A percentile compares a stretch with the other conserved stretches of the same genome.
phyloP scores from a whole-genome alignment of 768 basidiomycete species.

The Kwoniella botswanensis region DNA sequence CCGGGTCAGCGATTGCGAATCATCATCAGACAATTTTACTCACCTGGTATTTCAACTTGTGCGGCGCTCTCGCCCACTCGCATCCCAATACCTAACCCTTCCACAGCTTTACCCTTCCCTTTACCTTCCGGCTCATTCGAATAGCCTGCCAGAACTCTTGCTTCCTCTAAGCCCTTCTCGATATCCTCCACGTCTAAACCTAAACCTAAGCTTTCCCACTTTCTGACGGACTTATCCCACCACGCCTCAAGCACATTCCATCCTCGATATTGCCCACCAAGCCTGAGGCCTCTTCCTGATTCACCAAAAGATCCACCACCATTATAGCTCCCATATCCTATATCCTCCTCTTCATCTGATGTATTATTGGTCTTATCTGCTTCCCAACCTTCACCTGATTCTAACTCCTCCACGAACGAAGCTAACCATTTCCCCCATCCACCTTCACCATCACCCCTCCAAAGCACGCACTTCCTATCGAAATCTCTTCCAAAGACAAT shows the following conservation, averaged over 20 bases:
- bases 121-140: slow-evolving; percentile 25
- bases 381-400: slow-evolving; percentile 86
- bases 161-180: slow-evolving; percentile 48
- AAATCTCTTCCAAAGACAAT: slow-evolving; percentile 99
- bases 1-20: not conserved
- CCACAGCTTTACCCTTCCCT: slow-evolving; percentile 31
- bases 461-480: slow-evolving; percentile 95
- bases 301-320: slow-evolving; percentile 69
- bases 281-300: slow-evolving; percentile 70
- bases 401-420: slow-evolving; percentile 87
- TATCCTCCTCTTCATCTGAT: slow-evolving; percentile 57
- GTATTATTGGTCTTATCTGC: slow-evolving; percentile 62
- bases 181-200: slow-evolving; percentile 63
- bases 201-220: slow-evolving; percentile 82
- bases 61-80: slow-evolving; percentile 45
- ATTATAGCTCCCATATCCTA: slow-evolving; percentile 56
- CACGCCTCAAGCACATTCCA: slow-evolving; percentile 93
- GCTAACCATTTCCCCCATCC: slow-evolving; percentile 97
- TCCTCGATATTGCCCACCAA: slow-evolving; percentile 84
- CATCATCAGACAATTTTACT: slow-evolving; percentile 19
- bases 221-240: slow-evolving; percentile 84
- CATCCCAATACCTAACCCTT: slow-evolving; percentile 49
- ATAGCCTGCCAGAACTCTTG: slow-evolving; percentile 43
- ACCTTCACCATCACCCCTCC: slow-evolving; percentile 82
- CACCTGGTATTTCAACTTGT: slow-evolving; percentile 56